Evolutionary conservation across 1,139 yeast genomes (phyloP).

Genomic region (Fermentozyma sake): DNA sequence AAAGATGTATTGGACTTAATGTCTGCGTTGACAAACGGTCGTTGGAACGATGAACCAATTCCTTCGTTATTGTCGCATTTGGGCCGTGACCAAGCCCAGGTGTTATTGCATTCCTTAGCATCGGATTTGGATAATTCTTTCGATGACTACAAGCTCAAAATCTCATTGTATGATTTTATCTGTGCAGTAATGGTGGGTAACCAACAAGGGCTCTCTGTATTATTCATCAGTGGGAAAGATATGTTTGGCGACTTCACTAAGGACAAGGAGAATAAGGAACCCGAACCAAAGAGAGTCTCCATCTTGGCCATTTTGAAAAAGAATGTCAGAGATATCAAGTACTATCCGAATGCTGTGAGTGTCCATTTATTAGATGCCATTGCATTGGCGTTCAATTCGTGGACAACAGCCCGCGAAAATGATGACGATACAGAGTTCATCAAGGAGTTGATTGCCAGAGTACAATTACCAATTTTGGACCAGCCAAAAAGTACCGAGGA

Average conservation of each 20-base stretch:
- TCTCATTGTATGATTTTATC: constrained; percentile 63
- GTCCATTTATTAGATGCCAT: constrained; percentile 62
- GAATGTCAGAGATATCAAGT: constrained; percentile 48
- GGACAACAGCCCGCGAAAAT: constrained; percentile 56
- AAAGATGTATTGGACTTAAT: constrained; percentile 53
- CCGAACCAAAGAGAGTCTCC: constrained; percentile 28
- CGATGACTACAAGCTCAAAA: constrained; percentile 53
- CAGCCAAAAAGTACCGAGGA: constrained; percentile 19
- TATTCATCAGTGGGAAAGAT: constrained; percentile 71
- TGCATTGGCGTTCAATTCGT: constrained; percentile 61
- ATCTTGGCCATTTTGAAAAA: constrained; percentile 58
- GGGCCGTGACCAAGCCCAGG: constrained; percentile 58
- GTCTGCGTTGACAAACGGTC: constrained; percentile 56
- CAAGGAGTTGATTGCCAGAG: constrained; percentile 41
- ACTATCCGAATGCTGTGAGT: constrained; percentile 55
- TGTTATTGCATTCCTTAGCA: constrained; percentile 55
- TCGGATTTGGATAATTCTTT: constrained; percentile 57
- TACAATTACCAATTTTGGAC: constrained; percentile 21
- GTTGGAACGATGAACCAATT: constrained; percentile 51
- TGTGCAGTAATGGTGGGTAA: constrained; percentile 72
- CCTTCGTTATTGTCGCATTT: constrained; percentile 83
- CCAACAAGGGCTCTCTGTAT: constrained; percentile 82
- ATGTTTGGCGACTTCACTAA: constrained; percentile 36
- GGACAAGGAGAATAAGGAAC: constrained; percentile 8
- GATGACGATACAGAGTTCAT: constrained; percentile 49